These are phyloP conservation scores for Mycena filopes DNA, from an alignment of 768 basidiomycete species.

Conservation along the genomic window DNA sequence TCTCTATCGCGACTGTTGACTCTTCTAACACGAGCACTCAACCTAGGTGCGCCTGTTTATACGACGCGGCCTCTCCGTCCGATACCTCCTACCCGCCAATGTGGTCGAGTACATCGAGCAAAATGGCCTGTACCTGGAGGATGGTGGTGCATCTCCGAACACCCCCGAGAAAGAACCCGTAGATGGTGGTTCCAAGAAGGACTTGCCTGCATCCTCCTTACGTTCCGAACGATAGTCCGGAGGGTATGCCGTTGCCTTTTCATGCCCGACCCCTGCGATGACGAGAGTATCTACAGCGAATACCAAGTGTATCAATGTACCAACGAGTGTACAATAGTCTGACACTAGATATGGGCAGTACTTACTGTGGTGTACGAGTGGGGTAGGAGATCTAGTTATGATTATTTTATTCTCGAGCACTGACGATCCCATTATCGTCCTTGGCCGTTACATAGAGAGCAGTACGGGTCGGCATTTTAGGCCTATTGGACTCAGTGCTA, in stretches of 20 bases:
- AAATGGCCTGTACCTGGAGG: conserved; percentile 80
- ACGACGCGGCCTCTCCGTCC: conserved; percentile 81
- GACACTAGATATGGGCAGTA: conserved; percentile 33
- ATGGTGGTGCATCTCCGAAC: conserved; percentile 44
- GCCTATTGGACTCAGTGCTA: conserved; percentile 12
- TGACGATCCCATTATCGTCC: conserved; percentile 8
- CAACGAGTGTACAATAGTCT: conserved; percentile 28
- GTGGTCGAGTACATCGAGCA: conserved; percentile 96
- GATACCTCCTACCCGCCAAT: conserved; percentile 89
- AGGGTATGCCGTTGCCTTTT: conserved; percentile 30
- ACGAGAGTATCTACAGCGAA: conserved; percentile 20
- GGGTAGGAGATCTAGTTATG: conserved; percentile 33
- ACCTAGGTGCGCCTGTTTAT: conserved; percentile 79
- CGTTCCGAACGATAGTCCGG: conserved; percentile 27
- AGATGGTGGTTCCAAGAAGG: conserved; percentile 43
- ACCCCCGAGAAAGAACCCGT: conserved; percentile 41
- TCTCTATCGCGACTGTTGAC: background rate
- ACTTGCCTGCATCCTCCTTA: conserved; percentile 33
- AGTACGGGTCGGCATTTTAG: background rate
- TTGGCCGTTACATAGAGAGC: conserved; percentile 20
- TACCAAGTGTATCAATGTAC: conserved; percentile 22
- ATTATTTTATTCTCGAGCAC: conserved; percentile 28
- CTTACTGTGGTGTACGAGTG: conserved; percentile 34
- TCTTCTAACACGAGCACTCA: background rate
- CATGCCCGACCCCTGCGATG: conserved; percentile 10